A percentile compares a stretch with the other conserved stretches of the same genome.
These are phyloP conservation scores for Ustilago esculenta DNA, from an alignment of 1,284 basidiomycete genomes.

Conservation along the genomic window DNA sequence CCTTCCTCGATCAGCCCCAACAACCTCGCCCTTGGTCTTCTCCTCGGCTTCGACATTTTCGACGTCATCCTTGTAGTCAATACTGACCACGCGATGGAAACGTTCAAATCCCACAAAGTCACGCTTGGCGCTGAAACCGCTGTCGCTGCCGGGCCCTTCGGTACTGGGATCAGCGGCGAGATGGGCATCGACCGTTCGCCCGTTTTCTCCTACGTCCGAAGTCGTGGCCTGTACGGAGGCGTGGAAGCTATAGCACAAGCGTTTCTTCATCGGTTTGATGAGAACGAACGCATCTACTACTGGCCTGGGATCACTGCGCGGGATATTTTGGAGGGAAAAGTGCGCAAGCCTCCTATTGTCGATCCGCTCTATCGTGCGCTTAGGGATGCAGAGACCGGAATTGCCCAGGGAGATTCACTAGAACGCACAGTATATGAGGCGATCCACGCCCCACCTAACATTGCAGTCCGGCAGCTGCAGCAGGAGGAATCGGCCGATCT, in stretches of 20 bases:
- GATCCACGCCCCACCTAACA: constrained; percentile 27
- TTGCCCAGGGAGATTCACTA: constrained; percentile 68
- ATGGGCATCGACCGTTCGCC: constrained; percentile 67
- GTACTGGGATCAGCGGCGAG: constrained; percentile 70
- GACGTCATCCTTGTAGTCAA: constrained; percentile 69
- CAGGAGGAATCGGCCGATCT: constrained; percentile 39
- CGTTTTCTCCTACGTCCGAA: constrained; percentile 66
- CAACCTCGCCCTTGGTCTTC: constrained; percentile 68
- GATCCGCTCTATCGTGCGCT: constrained; percentile 69
- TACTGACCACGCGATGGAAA: constrained; percentile 70
- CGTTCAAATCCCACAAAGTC: constrained; percentile 71
- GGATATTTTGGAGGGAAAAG: constrained; percentile 61
- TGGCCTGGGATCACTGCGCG: constrained; percentile 61
- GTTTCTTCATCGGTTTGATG: constrained; percentile 60
- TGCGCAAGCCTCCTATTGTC: constrained; percentile 68
- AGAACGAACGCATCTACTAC: constrained; percentile 65
- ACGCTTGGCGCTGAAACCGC: constrained; percentile 71
- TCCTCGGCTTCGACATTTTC: constrained; percentile 62
- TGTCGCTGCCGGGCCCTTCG: constrained; percentile 71
- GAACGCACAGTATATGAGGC: constrained; percentile 58
- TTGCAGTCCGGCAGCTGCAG: constrained; percentile 28
- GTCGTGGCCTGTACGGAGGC: constrained; percentile 65
- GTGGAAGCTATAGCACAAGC: constrained; percentile 63
- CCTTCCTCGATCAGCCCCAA: constrained; percentile 71
- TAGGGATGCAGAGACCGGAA: constrained; percentile 71